Evolutionary conservation across 2,329 filamentous ascomycete species (phyloP), one percentile per base, ranked within the genome.

Genomic region (Dendrostoma leiphaemia): DNA sequence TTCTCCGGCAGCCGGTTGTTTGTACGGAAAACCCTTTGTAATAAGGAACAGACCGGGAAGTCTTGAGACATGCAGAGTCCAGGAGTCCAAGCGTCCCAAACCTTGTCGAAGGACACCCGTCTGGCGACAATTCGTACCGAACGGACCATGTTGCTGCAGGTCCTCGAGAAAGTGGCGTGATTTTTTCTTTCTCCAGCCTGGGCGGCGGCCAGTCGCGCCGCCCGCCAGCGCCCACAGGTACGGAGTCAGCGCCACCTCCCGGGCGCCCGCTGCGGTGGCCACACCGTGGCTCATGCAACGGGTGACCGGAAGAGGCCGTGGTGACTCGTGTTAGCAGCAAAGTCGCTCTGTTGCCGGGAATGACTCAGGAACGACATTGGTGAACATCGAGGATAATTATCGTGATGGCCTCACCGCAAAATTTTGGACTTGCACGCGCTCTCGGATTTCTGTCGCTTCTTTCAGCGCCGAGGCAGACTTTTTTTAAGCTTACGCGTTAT

Each of bases 251-350:
- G 35, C 46, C 46, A 48, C 40, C 13, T 9, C 17, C 24, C 19
- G n/a, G n/a, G n/a, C n/a, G n/a, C n/a, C n/a, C n/a, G n/a, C n/a
- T n/a, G n/a, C n/a, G 12, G 31, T 43, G 49, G 49, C 57, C 59
- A 48, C 26, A 50, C 26, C 45, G 48, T 53, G 54, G 43, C 40
- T 44, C 55, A 19, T 46, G 50, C 53, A 63, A 61, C 60, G 58
- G 54, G 55, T 59, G 61, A 62, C 56, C 62, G 63, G 63, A 51
- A 31, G 19, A 19, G 37, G 31, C 63, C 63, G 62, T 28, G n/a
- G 2, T 3, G 12, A 17, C 5, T 48, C 49, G 44, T 63, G 61
- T 59, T 63, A 62, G 54, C 32, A 21, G 4, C 3, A 5, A 51
- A 17, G 61, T 61, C 9, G 7, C 40, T 17, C 6, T n/a, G 13